Evolutionary conservation across 345 rosid genomes (phyloP).

Genomic region (Eucalyptus globulus): DNA sequence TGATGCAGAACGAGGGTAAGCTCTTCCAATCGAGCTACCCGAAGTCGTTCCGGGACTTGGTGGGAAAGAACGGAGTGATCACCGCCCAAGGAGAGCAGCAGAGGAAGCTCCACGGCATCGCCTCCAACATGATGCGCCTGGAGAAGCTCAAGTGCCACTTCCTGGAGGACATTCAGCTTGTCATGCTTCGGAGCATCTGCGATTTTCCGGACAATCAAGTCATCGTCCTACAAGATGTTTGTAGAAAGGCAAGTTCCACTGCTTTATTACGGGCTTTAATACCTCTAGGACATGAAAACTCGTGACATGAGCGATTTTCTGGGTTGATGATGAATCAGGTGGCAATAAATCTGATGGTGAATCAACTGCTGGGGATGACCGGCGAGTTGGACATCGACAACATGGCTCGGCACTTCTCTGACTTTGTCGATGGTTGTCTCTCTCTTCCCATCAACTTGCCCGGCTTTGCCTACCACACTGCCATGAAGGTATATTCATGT

Average conservation of each 20-base stretch:
- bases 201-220: constrained; percentile 30
- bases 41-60: constrained; percentile 75
- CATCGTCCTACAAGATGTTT: constrained; percentile 62
- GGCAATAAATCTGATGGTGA: constrained; percentile 78
- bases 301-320: background rate
- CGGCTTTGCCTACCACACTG: constrained; percentile 57
- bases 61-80: constrained; percentile 77
- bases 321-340: constrained; percentile 17
- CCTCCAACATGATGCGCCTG: constrained; percentile 66
- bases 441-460: constrained; percentile 77
- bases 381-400: constrained; percentile 53
- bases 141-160: constrained; percentile 66
- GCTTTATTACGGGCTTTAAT: background rate
- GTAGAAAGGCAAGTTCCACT: constrained; percentile 56
- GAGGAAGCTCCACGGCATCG: constrained; percentile 65
- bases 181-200: constrained; percentile 34
- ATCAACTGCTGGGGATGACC: constrained; percentile 61
- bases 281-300: background rate
- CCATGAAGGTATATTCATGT: constrained; percentile 47
- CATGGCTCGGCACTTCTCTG: constrained; percentile 68
- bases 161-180: constrained; percentile 45
- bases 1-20: constrained; percentile 79
- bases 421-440: constrained; percentile 84
- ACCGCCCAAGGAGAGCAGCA: constrained; percentile 75
- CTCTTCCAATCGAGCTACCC: constrained; percentile 82